Conservation (phyloP, 306 rosid genomes). For the Spatholobus suberectus region DNA sequence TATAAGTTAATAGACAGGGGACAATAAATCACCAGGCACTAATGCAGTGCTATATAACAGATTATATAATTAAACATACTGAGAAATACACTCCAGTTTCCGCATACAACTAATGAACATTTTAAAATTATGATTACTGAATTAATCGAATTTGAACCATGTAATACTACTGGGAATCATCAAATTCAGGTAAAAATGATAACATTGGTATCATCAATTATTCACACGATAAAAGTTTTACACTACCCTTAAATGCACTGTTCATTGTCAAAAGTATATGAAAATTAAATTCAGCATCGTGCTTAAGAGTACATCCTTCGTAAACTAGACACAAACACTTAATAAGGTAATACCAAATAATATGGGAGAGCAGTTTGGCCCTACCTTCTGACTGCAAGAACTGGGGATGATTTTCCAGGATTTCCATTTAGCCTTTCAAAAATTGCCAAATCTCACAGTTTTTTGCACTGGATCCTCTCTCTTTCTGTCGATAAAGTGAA, state of each 20-base stretch:
- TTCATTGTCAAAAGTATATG: constrained; percentile 23
- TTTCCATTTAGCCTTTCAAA: constrained; percentile 85
- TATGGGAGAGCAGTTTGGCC: not conserved
- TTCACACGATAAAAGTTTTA: not conserved
- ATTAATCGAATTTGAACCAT: constrained; percentile 7
- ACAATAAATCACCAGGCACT: not conserved
- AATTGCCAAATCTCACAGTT: constrained; percentile 80
- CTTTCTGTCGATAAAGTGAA: constrained; percentile 53
- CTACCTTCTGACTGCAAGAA: constrained; percentile 85
- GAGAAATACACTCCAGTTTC: not conserved
- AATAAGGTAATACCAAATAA: constrained; percentile 16
- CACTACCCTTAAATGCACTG: constrained; percentile 6
- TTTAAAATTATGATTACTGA: not conserved
- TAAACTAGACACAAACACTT: constrained; percentile 2
- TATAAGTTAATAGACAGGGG: not conserved
- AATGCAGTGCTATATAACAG: not conserved
- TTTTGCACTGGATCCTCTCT: constrained; percentile 86
- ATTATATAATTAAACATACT: not conserved
- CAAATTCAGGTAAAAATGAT: not conserved
- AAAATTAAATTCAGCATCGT: constrained; percentile 20
- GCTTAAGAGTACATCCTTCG: constrained; percentile 27
- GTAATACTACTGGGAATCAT: not conserved
- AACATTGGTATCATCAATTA: constrained; percentile 33
- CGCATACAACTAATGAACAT: not conserved
- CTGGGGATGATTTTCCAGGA: constrained; percentile 70